Evolutionary conservation across 2,329 filamentous ascomycete species (phyloP), one percentile per base, ranked within the genome.

Genomic region (Pezicula neosporulosa): DNA sequence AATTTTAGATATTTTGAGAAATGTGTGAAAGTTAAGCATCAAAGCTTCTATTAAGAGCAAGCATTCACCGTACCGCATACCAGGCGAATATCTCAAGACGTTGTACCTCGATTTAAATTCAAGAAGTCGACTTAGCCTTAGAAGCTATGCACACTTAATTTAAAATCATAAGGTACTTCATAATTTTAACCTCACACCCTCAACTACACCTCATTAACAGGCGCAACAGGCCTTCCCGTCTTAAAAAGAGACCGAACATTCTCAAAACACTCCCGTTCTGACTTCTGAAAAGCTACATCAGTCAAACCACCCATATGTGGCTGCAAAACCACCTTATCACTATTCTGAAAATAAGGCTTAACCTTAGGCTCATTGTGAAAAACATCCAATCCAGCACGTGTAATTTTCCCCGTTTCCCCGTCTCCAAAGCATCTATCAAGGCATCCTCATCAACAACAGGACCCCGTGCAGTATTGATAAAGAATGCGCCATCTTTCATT

Each of bases 401-500:
- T 76, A 37, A 93, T 86, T 50, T 82, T 80, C 15, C 88, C 87
- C 18, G 72, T 76, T 24, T 85, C 15, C 88, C 87, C 18, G 72
- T 76, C 24, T 85, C 77, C 3, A 93, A 76, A 2, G 88, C 87
- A 35, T 81, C 72, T 6, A 90, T 88, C 15, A 93, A 79, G 5
- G 88, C 89, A 8, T 76, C 82, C 67, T 93, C 89, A 62, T 93
- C 85, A 60, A 93, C 86, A 53, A 92, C 80, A 36, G 86, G 86
- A 27, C 89, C 89, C 19, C 89, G 82, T 12, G 89, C 88, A 1
- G 89, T 91, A 71, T 92, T 93, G 62, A 93, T 77, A 21, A 93
- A 77, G 37, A 90, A 77, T 19, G 89, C 78, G 47, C 86, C 87
- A 16, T 73, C 72, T 67, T 92, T 93, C 87, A 91, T 91, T 61